Percentiles rank a stretch among this genome's conserved stretches.
Conservation (phyloP, 73 alveolate genomes). For the Tetrahymena thermophila region DNA sequence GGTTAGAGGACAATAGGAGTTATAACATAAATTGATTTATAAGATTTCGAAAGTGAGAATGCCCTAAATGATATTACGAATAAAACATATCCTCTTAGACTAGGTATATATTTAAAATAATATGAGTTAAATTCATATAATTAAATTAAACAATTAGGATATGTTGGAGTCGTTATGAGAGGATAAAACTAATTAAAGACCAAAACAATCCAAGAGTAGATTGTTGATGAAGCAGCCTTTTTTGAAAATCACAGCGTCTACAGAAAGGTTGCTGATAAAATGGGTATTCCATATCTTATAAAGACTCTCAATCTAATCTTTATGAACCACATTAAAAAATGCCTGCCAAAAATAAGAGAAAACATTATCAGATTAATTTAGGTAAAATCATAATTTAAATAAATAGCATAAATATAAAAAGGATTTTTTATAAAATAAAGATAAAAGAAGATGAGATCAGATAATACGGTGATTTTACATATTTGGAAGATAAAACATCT, state of each 20-base stretch:
- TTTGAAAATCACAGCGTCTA: conserved; percentile 60
- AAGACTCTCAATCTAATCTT: conserved; percentile 33
- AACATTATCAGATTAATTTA: conserved; percentile 14
- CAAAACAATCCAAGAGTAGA: conserved; percentile 61
- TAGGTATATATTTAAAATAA: background rate
- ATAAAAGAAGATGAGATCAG: conserved; percentile 12
- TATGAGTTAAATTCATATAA: background rate
- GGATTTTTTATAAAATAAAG: background rate
- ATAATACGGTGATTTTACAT: conserved; percentile 27
- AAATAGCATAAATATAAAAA: background rate
- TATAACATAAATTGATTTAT: conserved; percentile 84
- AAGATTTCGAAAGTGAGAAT: conserved; percentile 84
- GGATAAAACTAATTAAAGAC: conserved; percentile 63
- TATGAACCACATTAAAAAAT: conserved; percentile 32
- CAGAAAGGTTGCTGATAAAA: conserved; percentile 33
- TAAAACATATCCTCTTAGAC: conserved; percentile 70
- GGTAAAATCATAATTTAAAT: background rate
- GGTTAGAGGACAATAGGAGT: conserved; percentile 89
- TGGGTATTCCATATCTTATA: conserved; percentile 43
- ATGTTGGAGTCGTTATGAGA: conserved; percentile 85
- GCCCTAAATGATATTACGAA: conserved; percentile 84
- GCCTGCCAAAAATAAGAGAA: conserved; percentile 40
- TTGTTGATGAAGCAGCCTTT: conserved; percentile 58
- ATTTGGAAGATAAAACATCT: conserved; percentile 14
- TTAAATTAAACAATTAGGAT: conserved; percentile 62